Conservation (phyloP, 257 asterid genomes). For the Primulina huaijiensis region DNA sequence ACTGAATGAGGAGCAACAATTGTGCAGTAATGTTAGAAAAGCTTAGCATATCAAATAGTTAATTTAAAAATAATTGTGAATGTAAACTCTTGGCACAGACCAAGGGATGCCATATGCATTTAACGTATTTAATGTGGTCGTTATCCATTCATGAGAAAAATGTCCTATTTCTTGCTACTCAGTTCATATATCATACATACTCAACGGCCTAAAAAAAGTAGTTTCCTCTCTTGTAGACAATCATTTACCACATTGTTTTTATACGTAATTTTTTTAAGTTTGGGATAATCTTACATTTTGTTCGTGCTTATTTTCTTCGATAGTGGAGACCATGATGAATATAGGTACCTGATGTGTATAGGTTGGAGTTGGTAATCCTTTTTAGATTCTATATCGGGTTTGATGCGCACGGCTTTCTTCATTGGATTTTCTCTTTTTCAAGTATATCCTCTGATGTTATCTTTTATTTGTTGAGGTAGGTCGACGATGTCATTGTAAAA, state of each 20-base stretch:
- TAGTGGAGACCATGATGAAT: slow-evolving; percentile 8
- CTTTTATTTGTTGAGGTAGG: slow-evolving; percentile 43
- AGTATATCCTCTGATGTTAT: slow-evolving; percentile 23
- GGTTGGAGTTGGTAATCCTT: slow-evolving; percentile 4
- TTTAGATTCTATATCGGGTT: not conserved
- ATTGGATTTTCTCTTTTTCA: slow-evolving; percentile 11
- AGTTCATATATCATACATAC: slow-evolving; percentile 6
- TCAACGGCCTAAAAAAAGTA: not conserved
- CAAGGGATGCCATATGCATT: not conserved
- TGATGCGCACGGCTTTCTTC: slow-evolving; percentile 7
- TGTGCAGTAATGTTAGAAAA: slow-evolving; percentile 7
- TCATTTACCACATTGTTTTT: not conserved
- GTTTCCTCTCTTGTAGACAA: not conserved
- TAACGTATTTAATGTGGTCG: slow-evolving; percentile 10
- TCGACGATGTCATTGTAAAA: slow-evolving; percentile 54
- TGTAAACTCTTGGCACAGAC: slow-evolving; percentile 6
- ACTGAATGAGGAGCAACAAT: slow-evolving; percentile 10
- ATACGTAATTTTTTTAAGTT: slow-evolving; percentile 16
- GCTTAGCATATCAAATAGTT: not conserved
- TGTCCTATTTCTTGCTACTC: not conserved
- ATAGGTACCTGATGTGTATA: slow-evolving; percentile 11
- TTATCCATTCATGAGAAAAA: slow-evolving; percentile 16
- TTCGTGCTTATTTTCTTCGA: slow-evolving; percentile 19
- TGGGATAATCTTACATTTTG: slow-evolving; percentile 9
- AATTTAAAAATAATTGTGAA: slow-evolving; percentile 1